These are phyloP conservation scores for Coniferiporia weirii DNA, from an alignment of 1,284 basidiomycete genomes.

Conservation along the genomic window DNA sequence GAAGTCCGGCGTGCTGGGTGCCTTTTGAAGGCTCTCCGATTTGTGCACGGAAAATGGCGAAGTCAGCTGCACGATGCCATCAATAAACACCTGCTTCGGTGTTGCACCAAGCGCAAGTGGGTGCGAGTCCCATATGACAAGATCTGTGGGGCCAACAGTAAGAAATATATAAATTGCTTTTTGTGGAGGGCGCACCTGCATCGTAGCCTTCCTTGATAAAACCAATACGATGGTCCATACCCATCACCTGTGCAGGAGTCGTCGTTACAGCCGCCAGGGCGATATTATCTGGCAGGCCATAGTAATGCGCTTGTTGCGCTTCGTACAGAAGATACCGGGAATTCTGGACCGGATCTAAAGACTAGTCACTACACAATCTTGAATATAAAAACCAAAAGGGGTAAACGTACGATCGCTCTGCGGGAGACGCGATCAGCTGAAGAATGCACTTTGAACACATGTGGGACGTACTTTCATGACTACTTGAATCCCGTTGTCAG, in stretches of 20 bases:
- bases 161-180: background rate
- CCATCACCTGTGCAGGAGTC: slow-evolving; percentile 72
- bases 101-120: slow-evolving; percentile 70
- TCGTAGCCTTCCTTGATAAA: slow-evolving; percentile 57
- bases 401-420: background rate
- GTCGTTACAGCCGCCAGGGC: slow-evolving; percentile 74
- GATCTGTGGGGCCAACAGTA: slow-evolving; percentile 28
- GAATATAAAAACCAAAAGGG: background rate
- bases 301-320: slow-evolving; percentile 85
- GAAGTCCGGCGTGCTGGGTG: slow-evolving; percentile 55
- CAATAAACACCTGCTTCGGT: slow-evolving; percentile 71
- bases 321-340: slow-evolving; percentile 79
- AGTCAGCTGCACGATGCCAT: slow-evolving; percentile 57
- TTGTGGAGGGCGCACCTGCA: slow-evolving; percentile 21
- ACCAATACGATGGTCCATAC: slow-evolving; percentile 80
- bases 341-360: slow-evolving; percentile 56
- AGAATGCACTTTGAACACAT: slow-evolving; percentile 2
- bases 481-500: slow-evolving; percentile 69
- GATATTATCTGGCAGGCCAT: slow-evolving; percentile 52
- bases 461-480: slow-evolving; percentile 64
- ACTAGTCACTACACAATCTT: background rate
- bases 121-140: slow-evolving; percentile 71
- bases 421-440: background rate
- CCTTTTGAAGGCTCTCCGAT: slow-evolving; percentile 39
- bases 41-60: slow-evolving; percentile 41